Percentiles rank a stretch among this genome's conserved stretches.
Conservation (phyloP, 2,329 filamentous ascomycete species). For the Phaeosphaeria sp. region DNA sequence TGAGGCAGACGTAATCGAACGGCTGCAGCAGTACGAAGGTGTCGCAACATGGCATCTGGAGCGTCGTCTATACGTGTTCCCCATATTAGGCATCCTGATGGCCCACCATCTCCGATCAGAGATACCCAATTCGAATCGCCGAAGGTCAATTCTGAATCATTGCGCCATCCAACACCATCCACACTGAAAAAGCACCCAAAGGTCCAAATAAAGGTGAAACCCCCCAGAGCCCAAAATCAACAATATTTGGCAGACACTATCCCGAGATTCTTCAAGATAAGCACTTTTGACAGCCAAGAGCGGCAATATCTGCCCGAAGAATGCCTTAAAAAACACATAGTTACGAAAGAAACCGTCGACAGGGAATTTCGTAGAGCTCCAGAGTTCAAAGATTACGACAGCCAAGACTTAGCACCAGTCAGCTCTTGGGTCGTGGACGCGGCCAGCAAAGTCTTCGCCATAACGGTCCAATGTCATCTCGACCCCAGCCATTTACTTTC, state of each 20-base stretch:
- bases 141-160: not conserved
- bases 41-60: no score
- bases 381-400: not conserved
- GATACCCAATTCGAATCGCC: no score
- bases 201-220: not conserved
- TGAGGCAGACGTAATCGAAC: no score
- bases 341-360: constrained; percentile 3
- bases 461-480: constrained; percentile 5
- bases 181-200: not conserved
- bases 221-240: not conserved
- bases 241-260: not conserved
- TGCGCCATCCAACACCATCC: not conserved
- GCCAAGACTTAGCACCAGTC: not conserved
- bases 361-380: constrained; percentile 1
- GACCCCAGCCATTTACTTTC: not conserved
- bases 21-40: no score
- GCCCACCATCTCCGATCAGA: no score
- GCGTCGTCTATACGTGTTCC: no score
- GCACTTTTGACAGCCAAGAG: constrained; percentile 9
- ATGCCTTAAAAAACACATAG: constrained; percentile 1
- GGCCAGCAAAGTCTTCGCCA: constrained; percentile 12
- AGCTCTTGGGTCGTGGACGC: constrained; percentile 3
- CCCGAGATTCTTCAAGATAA: not conserved
- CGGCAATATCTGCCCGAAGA: constrained; percentile 7
- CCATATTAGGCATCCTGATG: no score